Percentiles rank a stretch among this genome's conserved stretches.
Conservation (phyloP, 768 basidiomycete genomes). For the Trametes gibbosa region DNA sequence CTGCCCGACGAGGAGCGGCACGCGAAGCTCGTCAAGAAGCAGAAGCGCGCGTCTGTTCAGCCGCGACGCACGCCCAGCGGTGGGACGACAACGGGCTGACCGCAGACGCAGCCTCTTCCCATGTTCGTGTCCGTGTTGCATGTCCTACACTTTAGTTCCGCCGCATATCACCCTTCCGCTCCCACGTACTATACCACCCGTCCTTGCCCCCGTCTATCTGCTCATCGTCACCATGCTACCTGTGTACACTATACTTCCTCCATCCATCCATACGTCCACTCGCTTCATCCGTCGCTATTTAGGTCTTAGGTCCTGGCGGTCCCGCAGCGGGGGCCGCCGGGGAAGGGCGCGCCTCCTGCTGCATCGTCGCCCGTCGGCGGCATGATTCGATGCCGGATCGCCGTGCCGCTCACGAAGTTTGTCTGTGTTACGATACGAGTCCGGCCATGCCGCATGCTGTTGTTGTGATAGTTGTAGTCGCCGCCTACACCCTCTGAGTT, state of each 20-base stretch:
- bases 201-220: not conserved
- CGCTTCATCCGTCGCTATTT: not conserved
- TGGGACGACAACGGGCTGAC: constrained; percentile 11
- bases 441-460: not conserved
- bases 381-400: no score
- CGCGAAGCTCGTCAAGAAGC: constrained; percentile 47
- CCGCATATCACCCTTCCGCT: not conserved
- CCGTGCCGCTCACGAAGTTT: constrained; percentile 3
- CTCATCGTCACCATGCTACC: not conserved
- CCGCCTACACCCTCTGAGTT: not conserved
- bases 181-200: not conserved
- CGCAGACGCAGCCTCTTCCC: not conserved
- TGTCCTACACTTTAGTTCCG: not conserved
- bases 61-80: constrained; percentile 19
- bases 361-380: no score
- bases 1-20: constrained; percentile 38
- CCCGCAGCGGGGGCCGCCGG: not conserved
- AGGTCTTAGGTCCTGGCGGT: not conserved
- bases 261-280: not conserved
- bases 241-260: not conserved
- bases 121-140: not conserved
- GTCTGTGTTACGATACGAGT: constrained; percentile 7
- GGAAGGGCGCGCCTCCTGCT: not conserved
- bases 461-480: not conserved
- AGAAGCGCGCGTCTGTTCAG: constrained; percentile 47